Evolutionary conservation across 768 basidiomycete genomes (phyloP).

Genomic region (Suillus paluster): DNA sequence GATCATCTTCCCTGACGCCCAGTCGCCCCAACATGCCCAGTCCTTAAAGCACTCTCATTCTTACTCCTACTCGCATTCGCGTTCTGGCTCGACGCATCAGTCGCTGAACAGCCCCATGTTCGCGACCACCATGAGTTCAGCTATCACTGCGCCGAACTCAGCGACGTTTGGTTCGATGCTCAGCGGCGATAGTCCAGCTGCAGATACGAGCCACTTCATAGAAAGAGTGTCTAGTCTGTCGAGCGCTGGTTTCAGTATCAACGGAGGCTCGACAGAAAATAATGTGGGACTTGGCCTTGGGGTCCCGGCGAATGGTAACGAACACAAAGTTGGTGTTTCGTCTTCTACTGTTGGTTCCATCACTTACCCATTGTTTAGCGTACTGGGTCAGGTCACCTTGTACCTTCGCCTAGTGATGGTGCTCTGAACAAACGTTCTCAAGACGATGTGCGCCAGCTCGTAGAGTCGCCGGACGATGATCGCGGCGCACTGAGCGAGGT

Average conservation of each 20-base stretch:
- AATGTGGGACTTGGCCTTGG: conserved; percentile 29
- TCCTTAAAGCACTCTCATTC: conserved; percentile 30
- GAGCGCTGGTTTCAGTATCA: conserved; percentile 29
- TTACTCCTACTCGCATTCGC: conserved; percentile 38
- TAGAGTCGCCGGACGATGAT: conserved; percentile 50
- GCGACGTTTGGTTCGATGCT: conserved; percentile 25
- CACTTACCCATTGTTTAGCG: conserved; percentile 32
- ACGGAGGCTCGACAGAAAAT: conserved; percentile 17
- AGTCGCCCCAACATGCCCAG: conserved; percentile 39
- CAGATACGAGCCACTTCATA: conserved; percentile 21
- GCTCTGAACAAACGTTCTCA: conserved; percentile 46
- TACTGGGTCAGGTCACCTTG: conserved; percentile 54
- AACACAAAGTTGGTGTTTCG: not conserved
- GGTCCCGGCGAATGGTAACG: conserved; percentile 3
- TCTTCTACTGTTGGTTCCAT: not conserved
- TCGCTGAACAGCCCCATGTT: conserved; percentile 48
- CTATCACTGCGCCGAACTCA: conserved; percentile 23
- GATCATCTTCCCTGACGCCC: conserved; percentile 56
- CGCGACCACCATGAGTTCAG: conserved; percentile 34
- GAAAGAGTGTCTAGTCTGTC: conserved; percentile 33
- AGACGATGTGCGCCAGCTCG: conserved; percentile 40
- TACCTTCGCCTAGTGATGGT: conserved; percentile 65
- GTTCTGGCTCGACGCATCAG: conserved; percentile 45
- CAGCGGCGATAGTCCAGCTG: conserved; percentile 39
- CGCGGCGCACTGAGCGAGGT: conserved; percentile 72